Percentiles rank a stretch among this genome's conserved stretches.
These are phyloP conservation scores for Lonicera japonica DNA, from an alignment of 129 eudicot species.

Conservation along the genomic window DNA sequence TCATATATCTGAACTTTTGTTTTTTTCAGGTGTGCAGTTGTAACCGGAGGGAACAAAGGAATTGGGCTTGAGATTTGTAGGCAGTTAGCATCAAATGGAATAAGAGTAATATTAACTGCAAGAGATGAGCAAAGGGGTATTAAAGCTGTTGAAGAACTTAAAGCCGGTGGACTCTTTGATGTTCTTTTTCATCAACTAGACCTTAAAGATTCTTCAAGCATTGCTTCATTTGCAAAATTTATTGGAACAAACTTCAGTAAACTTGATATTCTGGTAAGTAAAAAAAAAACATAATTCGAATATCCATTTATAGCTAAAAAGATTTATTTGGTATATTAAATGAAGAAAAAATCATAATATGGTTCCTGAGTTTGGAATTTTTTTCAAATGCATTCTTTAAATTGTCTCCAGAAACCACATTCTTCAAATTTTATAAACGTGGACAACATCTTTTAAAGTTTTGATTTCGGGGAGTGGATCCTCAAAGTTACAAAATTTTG, in stretches of 20 bases:
- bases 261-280: slow-evolving; percentile 20
- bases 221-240: slow-evolving; percentile 18
- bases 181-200: slow-evolving; percentile 28
- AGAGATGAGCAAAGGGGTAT: slow-evolving; percentile 17
- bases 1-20: too few relatives aligned
- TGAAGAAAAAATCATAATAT: too few relatives aligned
- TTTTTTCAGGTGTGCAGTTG: slow-evolving; percentile 14
- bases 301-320: background rate
- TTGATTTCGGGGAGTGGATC: too few relatives aligned
- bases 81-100: slow-evolving; percentile 17
- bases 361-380: too few relatives aligned
- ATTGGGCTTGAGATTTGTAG: slow-evolving; percentile 29
- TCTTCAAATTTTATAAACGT: too few relatives aligned
- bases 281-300: too few relatives aligned
- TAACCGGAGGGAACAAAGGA: slow-evolving; percentile 28
- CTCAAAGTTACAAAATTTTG: too few relatives aligned
- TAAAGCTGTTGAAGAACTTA: slow-evolving; percentile 21
- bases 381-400: too few relatives aligned
- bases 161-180: slow-evolving; percentile 2
- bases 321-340: too few relatives aligned
- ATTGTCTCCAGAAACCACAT: too few relatives aligned
- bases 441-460: too few relatives aligned
- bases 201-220: slow-evolving; percentile 21
- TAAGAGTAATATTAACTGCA: slow-evolving; percentile 21
- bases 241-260: slow-evolving; percentile 17